Conservation (phyloP, 2,329 filamentous ascomycete species). For the Chaetothyriales sp. region DNA sequence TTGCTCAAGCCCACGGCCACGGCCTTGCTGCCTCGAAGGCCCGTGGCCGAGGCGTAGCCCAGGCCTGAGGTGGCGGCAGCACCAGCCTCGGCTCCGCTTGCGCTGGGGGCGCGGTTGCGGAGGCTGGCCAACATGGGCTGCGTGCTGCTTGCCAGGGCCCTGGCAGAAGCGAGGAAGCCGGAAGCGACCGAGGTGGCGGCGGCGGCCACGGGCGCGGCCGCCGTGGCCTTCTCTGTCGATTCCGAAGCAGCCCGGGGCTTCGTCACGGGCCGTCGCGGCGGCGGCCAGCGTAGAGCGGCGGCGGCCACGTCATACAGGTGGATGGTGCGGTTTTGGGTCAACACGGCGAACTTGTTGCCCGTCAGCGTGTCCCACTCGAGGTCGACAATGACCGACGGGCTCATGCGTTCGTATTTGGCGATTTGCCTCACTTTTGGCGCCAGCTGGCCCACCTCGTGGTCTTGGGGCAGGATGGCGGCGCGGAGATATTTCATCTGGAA, state of each 20-base stretch:
- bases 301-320: conserved; percentile 80
- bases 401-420: conserved; percentile 80
- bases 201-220: conserved; percentile 34
- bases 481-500: conserved; percentile 35
- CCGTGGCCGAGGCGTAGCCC: conserved; percentile 33
- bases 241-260: conserved; percentile 22
- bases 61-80: conserved; percentile 26
- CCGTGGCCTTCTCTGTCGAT: conserved; percentile 24
- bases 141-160: conserved; percentile 47
- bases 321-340: conserved; percentile 89
- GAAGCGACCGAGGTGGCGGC: conserved; percentile 28
- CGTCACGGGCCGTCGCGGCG: conserved; percentile 37
- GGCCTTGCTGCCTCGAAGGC: conserved; percentile 33
- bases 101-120: conserved; percentile 38
- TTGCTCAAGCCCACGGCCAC: conserved; percentile 38
- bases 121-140: conserved; percentile 55
- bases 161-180: conserved; percentile 54
- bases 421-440: conserved; percentile 56
- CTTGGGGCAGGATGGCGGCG: conserved; percentile 1
- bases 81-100: conserved; percentile 30
- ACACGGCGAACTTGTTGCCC: conserved; percentile 71
- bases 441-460: conserved; percentile 4
- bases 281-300: conserved; percentile 77
- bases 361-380: conserved; percentile 74
- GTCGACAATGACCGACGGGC: conserved; percentile 78